Percentiles rank a stretch among this genome's conserved stretches.
Evolutionary conservation across 2,329 filamentous ascomycete genomes (phyloP).

Genomic region (Fusarium algeriense): DNA sequence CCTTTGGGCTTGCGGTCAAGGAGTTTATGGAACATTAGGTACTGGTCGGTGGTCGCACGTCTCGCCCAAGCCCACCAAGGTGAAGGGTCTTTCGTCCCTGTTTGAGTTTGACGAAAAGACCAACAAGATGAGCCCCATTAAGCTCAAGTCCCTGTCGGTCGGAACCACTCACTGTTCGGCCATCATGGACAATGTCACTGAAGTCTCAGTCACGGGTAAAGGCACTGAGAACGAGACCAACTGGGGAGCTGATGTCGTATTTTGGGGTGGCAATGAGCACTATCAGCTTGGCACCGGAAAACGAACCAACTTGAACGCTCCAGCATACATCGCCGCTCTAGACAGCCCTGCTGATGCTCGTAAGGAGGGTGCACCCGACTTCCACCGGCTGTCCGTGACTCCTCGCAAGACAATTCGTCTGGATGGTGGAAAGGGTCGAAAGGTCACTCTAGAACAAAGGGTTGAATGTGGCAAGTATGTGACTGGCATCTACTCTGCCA

Average conservation of each 20-base stretch:
- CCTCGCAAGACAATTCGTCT: constrained; percentile 78
- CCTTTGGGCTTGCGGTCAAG: constrained; percentile 87
- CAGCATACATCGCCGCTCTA: constrained; percentile 82
- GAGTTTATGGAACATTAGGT: constrained; percentile 85
- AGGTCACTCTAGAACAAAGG: constrained; percentile 83
- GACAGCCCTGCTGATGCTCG: constrained; percentile 72
- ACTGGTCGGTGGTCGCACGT: constrained; percentile 92
- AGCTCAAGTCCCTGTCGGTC: constrained; percentile 77
- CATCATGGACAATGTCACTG: constrained; percentile 83
- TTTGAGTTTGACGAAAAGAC: constrained; percentile 86
- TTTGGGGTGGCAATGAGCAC: constrained; percentile 95
- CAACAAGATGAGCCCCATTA: constrained; percentile 79
- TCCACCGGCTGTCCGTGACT: constrained; percentile 83
- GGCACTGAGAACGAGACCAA: constrained; percentile 78
- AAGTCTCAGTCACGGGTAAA: constrained; percentile 66
- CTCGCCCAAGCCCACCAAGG: constrained; percentile 80
- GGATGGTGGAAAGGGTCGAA: constrained; percentile 70
- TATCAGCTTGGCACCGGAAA: constrained; percentile 95
- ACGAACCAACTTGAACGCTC: constrained; percentile 81
- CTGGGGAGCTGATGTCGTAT: constrained; percentile 89
- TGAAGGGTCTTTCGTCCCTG: constrained; percentile 85
- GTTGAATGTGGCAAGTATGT: constrained; percentile 88
- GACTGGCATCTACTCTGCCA: constrained; percentile 83
- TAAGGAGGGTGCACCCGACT: constrained; percentile 70
- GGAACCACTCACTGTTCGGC: constrained; percentile 86